These are phyloP conservation scores for Arxiozyma slooffiae DNA, from an alignment of 1,139 yeast species.

Conservation along the genomic window DNA sequence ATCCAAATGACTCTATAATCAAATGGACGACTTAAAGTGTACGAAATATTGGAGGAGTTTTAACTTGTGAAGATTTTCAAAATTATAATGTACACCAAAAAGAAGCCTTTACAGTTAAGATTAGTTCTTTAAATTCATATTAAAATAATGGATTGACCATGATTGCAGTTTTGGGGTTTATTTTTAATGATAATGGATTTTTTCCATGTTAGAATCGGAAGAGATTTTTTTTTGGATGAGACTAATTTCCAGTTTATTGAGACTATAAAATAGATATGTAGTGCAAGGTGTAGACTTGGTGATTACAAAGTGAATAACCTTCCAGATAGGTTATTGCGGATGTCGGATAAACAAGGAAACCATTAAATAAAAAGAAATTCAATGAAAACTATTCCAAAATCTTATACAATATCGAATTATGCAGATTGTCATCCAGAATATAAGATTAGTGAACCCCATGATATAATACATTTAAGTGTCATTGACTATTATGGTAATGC, in stretches of 20 bases:
- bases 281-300: slow-evolving; percentile 75
- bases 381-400: slow-evolving; percentile 7
- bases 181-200: slow-evolving; percentile 51
- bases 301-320: slow-evolving; percentile 35
- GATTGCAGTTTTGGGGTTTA: slow-evolving; percentile 63
- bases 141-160: slow-evolving; percentile 43
- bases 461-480: slow-evolving; percentile 79
- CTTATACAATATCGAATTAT: slow-evolving; percentile 52
- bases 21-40: slow-evolving; percentile 41
- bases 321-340: slow-evolving; percentile 30
- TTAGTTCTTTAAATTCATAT: slow-evolving; percentile 19
- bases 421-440: slow-evolving; percentile 67
- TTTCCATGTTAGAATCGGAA: slow-evolving; percentile 35
- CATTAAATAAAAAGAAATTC: slow-evolving; percentile 18
- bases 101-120: slow-evolving; percentile 41
- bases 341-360: slow-evolving; percentile 47
- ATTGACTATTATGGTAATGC: slow-evolving; percentile 63
- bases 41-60: slow-evolving; percentile 48
- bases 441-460: slow-evolving; percentile 67
- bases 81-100: slow-evolving; percentile 48
- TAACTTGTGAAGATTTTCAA: slow-evolving; percentile 54
- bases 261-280: slow-evolving; percentile 87
- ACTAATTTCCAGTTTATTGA: slow-evolving; percentile 68
- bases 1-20: slow-evolving; percentile 70
- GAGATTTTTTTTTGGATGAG: slow-evolving; percentile 38